Evolutionary conservation across 345 rosid species (phyloP).

Genomic region (Acer yangbiense): DNA sequence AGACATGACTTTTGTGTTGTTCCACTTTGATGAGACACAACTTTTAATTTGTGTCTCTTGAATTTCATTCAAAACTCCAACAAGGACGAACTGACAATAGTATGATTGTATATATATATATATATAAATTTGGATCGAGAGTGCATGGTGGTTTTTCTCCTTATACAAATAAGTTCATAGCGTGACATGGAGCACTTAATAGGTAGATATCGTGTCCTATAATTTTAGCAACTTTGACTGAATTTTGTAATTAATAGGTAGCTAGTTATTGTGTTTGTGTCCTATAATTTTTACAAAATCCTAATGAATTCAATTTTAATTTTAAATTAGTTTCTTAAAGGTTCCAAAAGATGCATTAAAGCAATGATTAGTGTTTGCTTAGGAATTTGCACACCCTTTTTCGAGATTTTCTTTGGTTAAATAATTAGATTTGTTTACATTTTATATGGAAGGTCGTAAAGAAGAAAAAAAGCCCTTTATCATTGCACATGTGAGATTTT

Average conservation of each 20-base stretch:
- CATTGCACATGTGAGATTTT: not conserved
- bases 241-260: not conserved
- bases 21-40: too few relatives aligned
- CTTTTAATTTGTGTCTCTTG: too few relatives aligned
- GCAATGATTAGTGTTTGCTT: not conserved
- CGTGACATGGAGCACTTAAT: too few relatives aligned
- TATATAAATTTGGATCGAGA: too few relatives aligned
- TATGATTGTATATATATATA: too few relatives aligned
- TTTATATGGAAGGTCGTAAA: not conserved
- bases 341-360: not conserved
- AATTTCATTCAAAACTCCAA: too few relatives aligned
- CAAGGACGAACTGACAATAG: too few relatives aligned
- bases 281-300: not conserved
- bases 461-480: not conserved
- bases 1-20: too few relatives aligned
- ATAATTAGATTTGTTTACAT: not conserved
- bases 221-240: not conserved
- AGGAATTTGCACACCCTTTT: constrained; percentile 3
- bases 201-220: too few relatives aligned
- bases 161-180: too few relatives aligned
- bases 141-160: too few relatives aligned
- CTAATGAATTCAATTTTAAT: not conserved
- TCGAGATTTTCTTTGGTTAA: not conserved
- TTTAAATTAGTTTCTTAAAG: not conserved
- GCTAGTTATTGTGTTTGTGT: not conserved